Evolutionary conservation across 1,139 yeast genomes (phyloP), one percentile per base, ranked within the genome.

Genomic region (Lodderomyces jiufengensis): DNA sequence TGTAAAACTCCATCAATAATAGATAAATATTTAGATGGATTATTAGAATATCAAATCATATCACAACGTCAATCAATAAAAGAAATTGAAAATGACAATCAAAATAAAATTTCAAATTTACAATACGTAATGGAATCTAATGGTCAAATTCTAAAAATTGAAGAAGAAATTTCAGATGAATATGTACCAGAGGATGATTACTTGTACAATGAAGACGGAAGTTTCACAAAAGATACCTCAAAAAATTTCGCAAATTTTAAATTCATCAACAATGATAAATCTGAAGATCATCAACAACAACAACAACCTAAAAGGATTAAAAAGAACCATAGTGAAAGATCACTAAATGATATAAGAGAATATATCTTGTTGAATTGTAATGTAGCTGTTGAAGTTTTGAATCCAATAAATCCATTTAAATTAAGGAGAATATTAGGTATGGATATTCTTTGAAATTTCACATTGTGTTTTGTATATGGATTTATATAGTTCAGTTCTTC

Each of bases 1-100:
- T 64, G 66, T 38, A 40, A 42, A 33, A 49, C 61, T 23, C 44
- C 55, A 9, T 36, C 34, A 16, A 41, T 49, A 31, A 39, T 35
- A 12, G 43, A 41, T 42, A 13, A 35, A 30, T 25, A 24, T 39
- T 29, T 29, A 34, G 14, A 21, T 37, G 26, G 21, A 5, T 22
- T 22, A 22, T 22, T 29, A n/a, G 32, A 29, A 3, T 21, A 29
- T 16, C 26, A 29, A 14, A 24, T 15, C 22, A 13, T 18, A 10
- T 23, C 11, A 22, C 32, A 13, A 7, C 20, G 20, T 18, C 5
- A 20, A 5, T n/a, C 9, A 12, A 18, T 5, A 9, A 11, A 29
- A 23, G 16, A 3, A 21, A n/a, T n/a, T n/a, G n/a, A n/a, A n/a
- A n/a, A 14, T 5, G 38, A 18, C 27, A 38, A 24, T 13, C 18